Conservation (phyloP, 2,329 filamentous ascomycete species). For the Phialophora tarda region DNA sequence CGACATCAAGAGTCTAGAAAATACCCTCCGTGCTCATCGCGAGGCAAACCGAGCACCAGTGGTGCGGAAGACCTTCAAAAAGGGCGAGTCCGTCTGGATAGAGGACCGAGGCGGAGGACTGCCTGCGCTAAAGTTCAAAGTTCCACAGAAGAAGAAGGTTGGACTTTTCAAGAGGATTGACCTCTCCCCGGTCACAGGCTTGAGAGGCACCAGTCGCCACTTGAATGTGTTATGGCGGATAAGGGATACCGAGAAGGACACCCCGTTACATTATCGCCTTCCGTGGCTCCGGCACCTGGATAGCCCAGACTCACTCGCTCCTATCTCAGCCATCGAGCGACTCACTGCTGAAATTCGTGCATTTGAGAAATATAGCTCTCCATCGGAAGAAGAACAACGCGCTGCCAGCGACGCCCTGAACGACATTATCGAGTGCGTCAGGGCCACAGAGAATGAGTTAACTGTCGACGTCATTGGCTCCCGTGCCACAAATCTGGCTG, state of each 20-base stretch:
- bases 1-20: conserved; percentile 41
- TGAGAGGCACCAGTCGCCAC: conserved; percentile 26
- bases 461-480: conserved; percentile 59
- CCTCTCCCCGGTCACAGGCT: conserved; percentile 8
- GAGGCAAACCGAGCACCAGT: conserved; percentile 42
- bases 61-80: conserved; percentile 37
- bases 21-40: conserved; percentile 47
- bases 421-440: conserved; percentile 43
- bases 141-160: conserved; percentile 3
- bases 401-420: conserved; percentile 40
- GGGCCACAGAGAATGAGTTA: conserved; percentile 40
- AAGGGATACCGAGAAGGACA: conserved; percentile 12
- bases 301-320: not conserved
- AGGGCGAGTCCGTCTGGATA: conserved; percentile 8
- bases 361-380: conserved; percentile 53
- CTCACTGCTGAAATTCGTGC: conserved; percentile 55
- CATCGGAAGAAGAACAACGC: conserved; percentile 50
- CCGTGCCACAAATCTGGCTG: conserved; percentile 57
- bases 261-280: conserved; percentile 20
- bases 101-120: conserved; percentile 1
- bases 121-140: conserved; percentile 1
- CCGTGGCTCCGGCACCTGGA: conserved; percentile 28
- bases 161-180: conserved; percentile 10
- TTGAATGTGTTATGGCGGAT: conserved; percentile 31
- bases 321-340: conserved; percentile 30